A percentile compares a stretch with the other conserved stretches of the same genome.
phyloP scores from a whole-genome alignment of 1,139 yeast species.

The Candida freyschussii region DNA sequence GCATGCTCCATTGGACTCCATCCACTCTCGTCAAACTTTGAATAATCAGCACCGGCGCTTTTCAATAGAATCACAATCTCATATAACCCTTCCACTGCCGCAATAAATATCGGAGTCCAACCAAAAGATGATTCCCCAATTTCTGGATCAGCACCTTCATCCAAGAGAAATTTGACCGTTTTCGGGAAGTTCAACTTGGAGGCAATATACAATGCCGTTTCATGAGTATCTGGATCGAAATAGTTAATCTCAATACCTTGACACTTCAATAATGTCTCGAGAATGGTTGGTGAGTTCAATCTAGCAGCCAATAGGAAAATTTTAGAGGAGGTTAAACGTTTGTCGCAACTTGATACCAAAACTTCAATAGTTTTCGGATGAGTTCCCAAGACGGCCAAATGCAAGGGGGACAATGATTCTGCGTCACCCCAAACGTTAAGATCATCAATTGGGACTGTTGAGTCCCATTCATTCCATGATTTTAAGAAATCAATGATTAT shows the following conservation, averaged over 20 bases:
- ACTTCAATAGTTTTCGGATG: conserved; percentile 75
- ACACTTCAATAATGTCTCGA: conserved; percentile 48
- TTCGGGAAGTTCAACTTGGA: conserved; percentile 55
- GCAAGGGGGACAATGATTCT: conserved; percentile 78
- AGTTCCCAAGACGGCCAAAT: conserved; percentile 74
- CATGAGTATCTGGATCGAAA: conserved; percentile 54
- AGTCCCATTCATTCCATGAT: conserved; percentile 48
- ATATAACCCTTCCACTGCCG: conserved; percentile 79
- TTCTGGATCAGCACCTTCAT: conserved; percentile 65
- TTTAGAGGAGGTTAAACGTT: conserved; percentile 42
- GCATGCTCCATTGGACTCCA: conserved; percentile 99
- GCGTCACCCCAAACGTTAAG: conserved; percentile 72
- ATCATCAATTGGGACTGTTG: conserved; percentile 52
- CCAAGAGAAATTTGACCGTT: conserved; percentile 53
- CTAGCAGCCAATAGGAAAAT: conserved; percentile 68
- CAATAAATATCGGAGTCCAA: conserved; percentile 92
- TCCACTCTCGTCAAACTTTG: conserved; percentile 74
- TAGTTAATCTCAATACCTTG: conserved; percentile 64
- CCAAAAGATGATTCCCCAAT: conserved; percentile 76
- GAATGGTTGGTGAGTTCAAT: conserved; percentile 54
- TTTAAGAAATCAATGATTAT: conserved; percentile 49
- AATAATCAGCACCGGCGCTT: conserved; percentile 47
- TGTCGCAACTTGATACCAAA: conserved; percentile 44
- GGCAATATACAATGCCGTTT: conserved; percentile 80
- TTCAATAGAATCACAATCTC: conserved; percentile 55